Percentiles rank a stretch among this genome's conserved stretches.
phyloP scores from a whole-genome alignment of 2,329 filamentous ascomycete genomes.

The Penicillium brevicompactum region DNA sequence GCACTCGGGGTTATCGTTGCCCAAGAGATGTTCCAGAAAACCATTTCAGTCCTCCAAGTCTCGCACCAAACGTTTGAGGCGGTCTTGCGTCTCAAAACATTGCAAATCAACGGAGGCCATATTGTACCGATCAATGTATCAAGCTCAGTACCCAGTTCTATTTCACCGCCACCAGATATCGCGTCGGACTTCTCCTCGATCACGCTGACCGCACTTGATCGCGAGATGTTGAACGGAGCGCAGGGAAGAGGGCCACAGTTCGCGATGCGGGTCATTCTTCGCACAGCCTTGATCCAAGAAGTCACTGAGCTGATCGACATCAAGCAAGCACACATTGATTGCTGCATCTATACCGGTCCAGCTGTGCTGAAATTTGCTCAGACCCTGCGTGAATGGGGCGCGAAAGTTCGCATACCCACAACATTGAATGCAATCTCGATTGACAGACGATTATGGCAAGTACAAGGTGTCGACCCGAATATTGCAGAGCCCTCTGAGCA shows the following conservation, averaged over 20 bases:
- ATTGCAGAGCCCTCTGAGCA: constrained; percentile 35
- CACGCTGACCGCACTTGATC: constrained; percentile 25
- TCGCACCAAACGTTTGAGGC: constrained; percentile 15
- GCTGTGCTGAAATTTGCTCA: constrained; percentile 42
- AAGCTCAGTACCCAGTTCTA: background rate
- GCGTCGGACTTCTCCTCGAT: constrained; percentile 7
- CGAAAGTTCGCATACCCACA: constrained; percentile 42
- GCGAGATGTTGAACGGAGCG: constrained; percentile 31
- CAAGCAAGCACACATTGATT: constrained; percentile 48
- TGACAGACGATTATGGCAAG: constrained; percentile 45
- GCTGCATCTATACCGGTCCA: constrained; percentile 47
- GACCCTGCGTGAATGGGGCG: constrained; percentile 36
- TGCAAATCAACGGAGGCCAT: constrained; percentile 3
- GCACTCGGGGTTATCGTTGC: constrained; percentile 50
- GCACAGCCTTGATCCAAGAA: constrained; percentile 40
- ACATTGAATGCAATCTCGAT: constrained; percentile 50
- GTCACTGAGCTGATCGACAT: constrained; percentile 40
- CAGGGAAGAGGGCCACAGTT: constrained; percentile 37
- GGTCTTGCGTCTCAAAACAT: constrained; percentile 1
- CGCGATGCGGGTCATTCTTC: constrained; percentile 43
- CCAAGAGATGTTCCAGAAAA: constrained; percentile 41
- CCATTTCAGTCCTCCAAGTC: constrained; percentile 45
- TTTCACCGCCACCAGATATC: background rate
- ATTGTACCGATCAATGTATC: background rate
- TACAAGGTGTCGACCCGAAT: constrained; percentile 35